Base-by-base conservation (phyloP, 148 eudicot species). In the Rheum nobile region DNA sequence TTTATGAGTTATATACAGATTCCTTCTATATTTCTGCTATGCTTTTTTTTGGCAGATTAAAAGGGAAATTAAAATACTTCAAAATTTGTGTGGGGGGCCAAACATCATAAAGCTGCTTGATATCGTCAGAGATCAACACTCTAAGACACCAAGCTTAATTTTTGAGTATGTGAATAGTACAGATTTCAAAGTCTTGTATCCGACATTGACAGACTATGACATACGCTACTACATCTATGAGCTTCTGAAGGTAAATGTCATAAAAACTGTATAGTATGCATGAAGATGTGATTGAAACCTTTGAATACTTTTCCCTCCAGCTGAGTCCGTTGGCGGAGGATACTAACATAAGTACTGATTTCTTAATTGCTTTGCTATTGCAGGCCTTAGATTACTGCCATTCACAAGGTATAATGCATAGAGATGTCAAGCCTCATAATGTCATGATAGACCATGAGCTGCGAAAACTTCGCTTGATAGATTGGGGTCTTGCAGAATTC, bases 401-500 rank as follows among this genome's bases (percentile, higher is more conserved):
- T 75, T 93, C 98, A 21, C 98, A 93, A 81, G 98, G 98, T 12
- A 91, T 93, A 79, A 93, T 93, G 98, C 98, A 93, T 77, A 84
- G 98, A 71, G 98, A 93, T 88, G 97, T 93, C 47, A 93, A 93
- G 86, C 97, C 98, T 75, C 98, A 93, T 75, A 93, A 93, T 81
- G 97, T 93, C 34, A 91, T 91, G 97, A 93, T 93, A 79, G 98
- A 93, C 78, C 98, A 91, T 78, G 97, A 91, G 84, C 79, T 89
- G 78, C 80, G 98, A 34, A 93, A 93, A 72, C 92, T 93, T 54
- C 91, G 98, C 48, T 80, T 93, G 82, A 93, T 93, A 57, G 98
- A 93, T 76, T 93, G 98, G 98, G 98, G 98, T 72, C 97, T 93
- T 72, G 98, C 98, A 11, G 98, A 93, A 77, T 93, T 93, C 79